phyloP scores from a whole-genome alignment of 1,284 basidiomycete genomes.

The Ceratobasidium sp. region DNA sequence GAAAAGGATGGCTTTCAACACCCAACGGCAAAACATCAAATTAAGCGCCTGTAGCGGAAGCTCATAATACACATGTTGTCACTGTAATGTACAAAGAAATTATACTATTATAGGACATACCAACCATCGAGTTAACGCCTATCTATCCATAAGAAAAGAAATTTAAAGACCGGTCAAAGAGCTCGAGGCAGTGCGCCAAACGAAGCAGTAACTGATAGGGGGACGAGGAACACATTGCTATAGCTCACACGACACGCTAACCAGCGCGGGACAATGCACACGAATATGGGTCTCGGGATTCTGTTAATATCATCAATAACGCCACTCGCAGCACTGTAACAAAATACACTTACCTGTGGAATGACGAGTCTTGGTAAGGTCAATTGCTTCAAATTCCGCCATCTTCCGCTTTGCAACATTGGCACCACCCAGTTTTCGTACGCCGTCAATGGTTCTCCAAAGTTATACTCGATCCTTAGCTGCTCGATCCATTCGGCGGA shows the following conservation, averaged over 20 bases:
- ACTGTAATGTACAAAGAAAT: too few species aligned
- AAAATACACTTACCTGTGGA: conserved; percentile 3
- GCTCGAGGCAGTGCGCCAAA: too few species aligned
- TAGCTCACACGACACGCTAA: not conserved
- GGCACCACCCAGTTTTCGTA: conserved; percentile 13
- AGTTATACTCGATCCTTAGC: conserved; percentile 16
- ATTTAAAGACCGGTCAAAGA: too few species aligned
- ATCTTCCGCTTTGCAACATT: conserved; percentile 11
- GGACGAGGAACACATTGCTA: too few species aligned
- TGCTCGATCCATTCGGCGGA: conserved; percentile 8
- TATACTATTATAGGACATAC: too few species aligned
- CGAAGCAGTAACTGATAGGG: too few species aligned
- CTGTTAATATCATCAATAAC: not conserved
- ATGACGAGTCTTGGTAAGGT: not conserved
- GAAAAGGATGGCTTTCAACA: too few species aligned
- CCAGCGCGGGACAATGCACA: not conserved
- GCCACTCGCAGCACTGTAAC: not conserved
- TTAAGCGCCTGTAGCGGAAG: too few species aligned
- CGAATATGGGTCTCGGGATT: not conserved
- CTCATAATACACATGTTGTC: too few species aligned
- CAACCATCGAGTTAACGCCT: too few species aligned
- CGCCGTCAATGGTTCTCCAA: conserved; percentile 14
- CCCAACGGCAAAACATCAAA: too few species aligned
- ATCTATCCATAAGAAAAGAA: too few species aligned
- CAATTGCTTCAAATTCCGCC: conserved; percentile 11